Conservation (phyloP, 768 basidiomycete genomes). For the Tulasnella sp. region DNA sequence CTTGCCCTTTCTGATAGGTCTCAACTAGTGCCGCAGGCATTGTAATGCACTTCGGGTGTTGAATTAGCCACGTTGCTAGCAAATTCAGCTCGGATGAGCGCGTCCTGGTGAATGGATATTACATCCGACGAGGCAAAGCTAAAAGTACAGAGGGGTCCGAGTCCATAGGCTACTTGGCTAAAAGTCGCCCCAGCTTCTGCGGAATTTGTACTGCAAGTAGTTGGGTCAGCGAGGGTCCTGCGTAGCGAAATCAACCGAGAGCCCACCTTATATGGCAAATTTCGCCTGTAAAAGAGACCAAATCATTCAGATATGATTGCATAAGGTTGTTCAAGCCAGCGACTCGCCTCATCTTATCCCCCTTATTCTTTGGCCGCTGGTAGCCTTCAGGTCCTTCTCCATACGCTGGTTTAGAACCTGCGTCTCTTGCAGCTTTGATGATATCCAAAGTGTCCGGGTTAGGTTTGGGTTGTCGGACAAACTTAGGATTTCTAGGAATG, state of each 20-base stretch:
- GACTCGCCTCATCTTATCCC: constrained; percentile 64
- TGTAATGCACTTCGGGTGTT: neutral
- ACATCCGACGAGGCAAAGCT: neutral
- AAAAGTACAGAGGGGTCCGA: neutral
- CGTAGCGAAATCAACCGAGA: neutral
- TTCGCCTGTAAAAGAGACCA: constrained; percentile 37
- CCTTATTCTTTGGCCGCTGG: constrained; percentile 54
- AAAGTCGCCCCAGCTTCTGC: constrained; percentile 79
- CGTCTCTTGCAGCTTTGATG: constrained; percentile 43
- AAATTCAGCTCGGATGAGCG: neutral
- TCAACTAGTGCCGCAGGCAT: neutral
- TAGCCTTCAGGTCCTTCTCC: constrained; percentile 62
- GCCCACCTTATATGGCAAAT: constrained; percentile 76
- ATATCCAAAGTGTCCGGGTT: constrained; percentile 55
- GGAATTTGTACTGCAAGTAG: constrained; percentile 68
- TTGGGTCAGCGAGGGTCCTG: neutral
- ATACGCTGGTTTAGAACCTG: constrained; percentile 48
- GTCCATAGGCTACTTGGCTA: constrained; percentile 24
- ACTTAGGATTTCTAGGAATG: constrained; percentile 5
- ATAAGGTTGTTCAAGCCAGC: neutral
- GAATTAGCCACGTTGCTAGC: neutral
- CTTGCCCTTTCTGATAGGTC: neutral
- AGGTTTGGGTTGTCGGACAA: constrained; percentile 44
- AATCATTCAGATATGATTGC: neutral
- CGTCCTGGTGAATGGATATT: neutral